A percentile compares a stretch with the other conserved stretches of the same genome.
Evolutionary conservation across 2,329 filamentous ascomycete species (phyloP).

Genomic region (Scytalidium lignicola): DNA sequence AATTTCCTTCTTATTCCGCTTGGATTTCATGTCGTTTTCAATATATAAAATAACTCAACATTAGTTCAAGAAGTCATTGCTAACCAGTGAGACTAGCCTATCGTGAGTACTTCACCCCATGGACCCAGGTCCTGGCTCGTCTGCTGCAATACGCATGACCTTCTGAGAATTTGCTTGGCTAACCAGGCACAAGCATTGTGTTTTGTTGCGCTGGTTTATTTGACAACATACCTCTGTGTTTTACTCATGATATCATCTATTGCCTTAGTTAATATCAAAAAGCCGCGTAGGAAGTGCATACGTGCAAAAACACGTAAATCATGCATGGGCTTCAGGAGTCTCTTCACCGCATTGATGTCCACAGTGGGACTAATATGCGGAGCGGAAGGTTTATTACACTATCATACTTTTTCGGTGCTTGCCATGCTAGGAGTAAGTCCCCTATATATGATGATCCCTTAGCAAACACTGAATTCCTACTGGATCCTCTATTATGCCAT

Average conservation of each 20-base stretch:
- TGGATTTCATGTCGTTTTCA: neutral
- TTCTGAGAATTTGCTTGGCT: neutral
- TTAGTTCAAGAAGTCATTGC: no score
- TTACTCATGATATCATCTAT: slow-evolving; percentile 10
- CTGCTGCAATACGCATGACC: no score
- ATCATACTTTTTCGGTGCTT: slow-evolving; percentile 19
- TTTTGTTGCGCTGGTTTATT: slow-evolving; percentile 18
- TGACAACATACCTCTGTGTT: slow-evolving; percentile 16
- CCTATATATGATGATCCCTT: neutral
- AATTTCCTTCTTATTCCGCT: neutral
- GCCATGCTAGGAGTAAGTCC: slow-evolving; percentile 20
- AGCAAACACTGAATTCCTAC: neutral
- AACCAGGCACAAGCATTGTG: slow-evolving; percentile 16
- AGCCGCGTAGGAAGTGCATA: slow-evolving; percentile 5
- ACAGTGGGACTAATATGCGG: slow-evolving; percentile 16
- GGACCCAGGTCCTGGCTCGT: neutral
- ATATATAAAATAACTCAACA: no score
- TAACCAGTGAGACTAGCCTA: slow-evolving; percentile 8
- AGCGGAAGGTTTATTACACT: slow-evolving; percentile 16
- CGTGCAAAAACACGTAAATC: no score
- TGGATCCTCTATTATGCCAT: slow-evolving; percentile 23
- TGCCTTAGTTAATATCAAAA: slow-evolving; percentile 9
- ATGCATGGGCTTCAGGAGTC: slow-evolving; percentile 12
- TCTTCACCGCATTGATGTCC: slow-evolving; percentile 1
- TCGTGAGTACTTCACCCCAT: slow-evolving; percentile 12